Percentiles rank a stretch among this genome's conserved stretches.
phyloP scores from a whole-genome alignment of 331 rosid genomes.

The Quercus tomentella region DNA sequence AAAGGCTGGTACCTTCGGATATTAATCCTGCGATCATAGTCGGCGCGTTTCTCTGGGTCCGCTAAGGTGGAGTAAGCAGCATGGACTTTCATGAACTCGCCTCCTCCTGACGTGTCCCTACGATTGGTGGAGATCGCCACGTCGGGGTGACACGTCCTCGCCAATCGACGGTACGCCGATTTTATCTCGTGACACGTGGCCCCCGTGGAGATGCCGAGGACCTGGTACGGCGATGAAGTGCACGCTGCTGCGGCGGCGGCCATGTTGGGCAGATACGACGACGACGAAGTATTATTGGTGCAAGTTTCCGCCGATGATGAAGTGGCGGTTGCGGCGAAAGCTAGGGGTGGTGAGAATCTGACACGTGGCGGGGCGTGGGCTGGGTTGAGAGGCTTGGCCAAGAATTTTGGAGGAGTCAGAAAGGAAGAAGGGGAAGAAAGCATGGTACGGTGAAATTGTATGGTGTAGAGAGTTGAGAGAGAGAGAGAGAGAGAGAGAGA shows the following conservation, averaged over 20 bases:
- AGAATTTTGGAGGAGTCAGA: neutral
- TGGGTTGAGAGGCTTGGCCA: conserved; percentile 1
- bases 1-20: conserved; percentile 48
- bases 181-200: conserved; percentile 82
- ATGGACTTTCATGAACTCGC: conserved; percentile 64
- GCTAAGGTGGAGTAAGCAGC: conserved; percentile 84
- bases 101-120: conserved; percentile 59
- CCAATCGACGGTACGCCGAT: conserved; percentile 74
- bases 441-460: conserved; percentile 25
- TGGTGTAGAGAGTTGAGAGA: neutral
- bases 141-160: conserved; percentile 83
- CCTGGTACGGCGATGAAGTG: conserved; percentile 60
- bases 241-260: conserved; percentile 27
- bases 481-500: neutral
- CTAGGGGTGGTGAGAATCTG: conserved; percentile 27
- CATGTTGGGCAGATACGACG: conserved; percentile 27
- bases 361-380: conserved; percentile 21
- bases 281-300: neutral
- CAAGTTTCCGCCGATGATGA: conserved; percentile 37
- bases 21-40: conserved; percentile 47
- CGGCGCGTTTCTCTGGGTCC: conserved; percentile 87
- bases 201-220: conserved; percentile 64
- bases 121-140: conserved; percentile 53
- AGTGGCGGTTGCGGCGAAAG: conserved; percentile 42
- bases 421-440: conserved; percentile 24